Percentiles rank a stretch among this genome's conserved stretches.
Conservation (phyloP, 2,329 filamentous ascomycete species). For the Xylogone sp. region DNA sequence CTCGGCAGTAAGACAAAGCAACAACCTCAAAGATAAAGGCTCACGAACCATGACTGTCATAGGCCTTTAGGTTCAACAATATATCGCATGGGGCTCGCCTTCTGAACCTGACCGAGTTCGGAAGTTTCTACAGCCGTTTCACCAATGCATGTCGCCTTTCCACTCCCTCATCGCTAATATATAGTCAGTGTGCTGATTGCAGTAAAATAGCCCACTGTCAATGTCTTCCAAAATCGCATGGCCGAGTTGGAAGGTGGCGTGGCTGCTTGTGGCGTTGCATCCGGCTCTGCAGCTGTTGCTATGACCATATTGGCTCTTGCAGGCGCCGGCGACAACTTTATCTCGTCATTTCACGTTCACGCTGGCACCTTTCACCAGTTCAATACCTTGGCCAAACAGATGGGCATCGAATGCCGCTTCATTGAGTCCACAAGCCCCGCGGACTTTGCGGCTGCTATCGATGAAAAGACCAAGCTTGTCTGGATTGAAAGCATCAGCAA, state of each 20-base stretch:
- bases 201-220: constrained; percentile 65
- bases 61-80: too few species aligned
- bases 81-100: too few species aligned
- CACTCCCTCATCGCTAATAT: too few species aligned
- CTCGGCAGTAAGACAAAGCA: too few species aligned
- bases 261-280: constrained; percentile 58
- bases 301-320: constrained; percentile 62
- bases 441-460: constrained; percentile 57
- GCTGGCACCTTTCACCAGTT: constrained; percentile 66
- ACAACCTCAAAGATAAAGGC: too few species aligned
- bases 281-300: constrained; percentile 34
- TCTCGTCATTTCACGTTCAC: constrained; percentile 62
- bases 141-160: too few species aligned
- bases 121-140: too few species aligned
- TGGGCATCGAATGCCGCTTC: constrained; percentile 64
- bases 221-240: constrained; percentile 66
- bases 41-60: too few species aligned
- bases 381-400: constrained; percentile 59
- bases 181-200: too few species aligned
- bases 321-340: constrained; percentile 61
- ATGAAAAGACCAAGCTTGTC: constrained; percentile 64
- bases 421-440: constrained; percentile 55
- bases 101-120: too few species aligned
- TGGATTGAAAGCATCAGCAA: constrained; percentile 67
- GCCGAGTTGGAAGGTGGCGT: constrained; percentile 65